Evolutionary conservation across 2,329 filamentous ascomycete genomes (phyloP), one percentile per base, ranked within the genome.

Genomic region (Colletotrichum chrysophilum): DNA sequence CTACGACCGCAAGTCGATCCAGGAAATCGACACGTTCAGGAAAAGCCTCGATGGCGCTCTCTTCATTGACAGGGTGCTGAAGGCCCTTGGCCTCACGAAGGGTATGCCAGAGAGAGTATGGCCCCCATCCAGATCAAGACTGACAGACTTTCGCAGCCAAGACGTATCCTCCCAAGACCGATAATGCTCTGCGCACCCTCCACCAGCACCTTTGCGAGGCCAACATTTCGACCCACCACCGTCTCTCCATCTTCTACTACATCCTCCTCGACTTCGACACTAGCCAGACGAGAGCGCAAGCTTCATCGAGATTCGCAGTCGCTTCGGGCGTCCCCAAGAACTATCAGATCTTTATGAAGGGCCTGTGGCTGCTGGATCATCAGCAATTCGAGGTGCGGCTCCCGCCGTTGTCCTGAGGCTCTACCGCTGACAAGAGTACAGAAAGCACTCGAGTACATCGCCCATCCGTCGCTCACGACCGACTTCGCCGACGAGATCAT

Each of bases 401-500:
- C 18, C 18, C 9, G 24, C 14, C 4, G 26, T 5, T 14, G 4
- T 24, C 13, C 36, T 14, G 10, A 4, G 7, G 3, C 16, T 7
- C 14, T 26, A 21, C 5, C 10, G 16, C 61, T 60, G 36, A 76
- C 64, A 8, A 6, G 7, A 16, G 13, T 65, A 30, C 66, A 94
- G 90, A 85, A 87, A 77, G 94, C 95, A 4, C 88, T 97, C 32
- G 92, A 95, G 79, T 92, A 93, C 81, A 90, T 98, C 16, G 93
- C 94, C 5, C 93, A 97, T 80, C 95, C 95, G 0, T 95, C 94
- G 2, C 89, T 97, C 6, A 92, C 93, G 24, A 93, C 94, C 43
- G 95, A 95, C 70, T 97, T 97, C 80, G 91, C 94, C 72, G 95
- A 97, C 84, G 94, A 97, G 76, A 96, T 97, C 68, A 89, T 97